These are phyloP conservation scores for Metschnikowia lunata DNA, from an alignment of 805 yeast species.

Conservation along the genomic window DNA sequence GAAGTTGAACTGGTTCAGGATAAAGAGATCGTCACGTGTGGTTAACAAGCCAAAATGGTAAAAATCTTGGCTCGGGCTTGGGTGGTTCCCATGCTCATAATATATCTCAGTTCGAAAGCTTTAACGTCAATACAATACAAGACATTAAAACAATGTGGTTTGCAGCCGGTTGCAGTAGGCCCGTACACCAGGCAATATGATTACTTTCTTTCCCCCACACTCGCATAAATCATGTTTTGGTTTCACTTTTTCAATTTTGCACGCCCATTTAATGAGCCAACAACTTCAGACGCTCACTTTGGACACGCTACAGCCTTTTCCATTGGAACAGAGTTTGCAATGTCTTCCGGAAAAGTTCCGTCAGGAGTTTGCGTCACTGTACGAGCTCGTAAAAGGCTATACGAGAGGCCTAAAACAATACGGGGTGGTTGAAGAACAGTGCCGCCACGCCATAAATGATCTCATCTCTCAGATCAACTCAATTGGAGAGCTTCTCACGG, in stretches of 20 bases:
- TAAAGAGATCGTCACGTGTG: too few species aligned
- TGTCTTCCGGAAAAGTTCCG: constrained; percentile 26
- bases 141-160: too few species aligned
- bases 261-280: not conserved
- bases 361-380: constrained; percentile 24
- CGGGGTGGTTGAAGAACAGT: constrained; percentile 19
- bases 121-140: too few species aligned
- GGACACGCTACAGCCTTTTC: constrained; percentile 16
- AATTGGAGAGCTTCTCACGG: constrained; percentile 17
- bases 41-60: too few species aligned
- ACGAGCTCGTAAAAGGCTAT: constrained; percentile 26
- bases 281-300: constrained; percentile 1
- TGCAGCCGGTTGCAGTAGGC: too few species aligned
- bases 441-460: constrained; percentile 17
- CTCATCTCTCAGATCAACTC: constrained; percentile 18
- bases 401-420: constrained; percentile 22
- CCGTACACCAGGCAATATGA: too few species aligned
- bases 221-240: too few species aligned
- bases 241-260: not conserved
- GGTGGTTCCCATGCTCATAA: too few species aligned
- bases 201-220: too few species aligned
- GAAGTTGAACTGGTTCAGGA: too few species aligned
- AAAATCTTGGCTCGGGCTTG: too few species aligned
- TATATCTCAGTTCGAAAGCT: too few species aligned
- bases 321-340: constrained; percentile 28